Evolutionary conservation across 1,284 basidiomycete genomes (phyloP).

Genomic region (Ustilago nuda): DNA sequence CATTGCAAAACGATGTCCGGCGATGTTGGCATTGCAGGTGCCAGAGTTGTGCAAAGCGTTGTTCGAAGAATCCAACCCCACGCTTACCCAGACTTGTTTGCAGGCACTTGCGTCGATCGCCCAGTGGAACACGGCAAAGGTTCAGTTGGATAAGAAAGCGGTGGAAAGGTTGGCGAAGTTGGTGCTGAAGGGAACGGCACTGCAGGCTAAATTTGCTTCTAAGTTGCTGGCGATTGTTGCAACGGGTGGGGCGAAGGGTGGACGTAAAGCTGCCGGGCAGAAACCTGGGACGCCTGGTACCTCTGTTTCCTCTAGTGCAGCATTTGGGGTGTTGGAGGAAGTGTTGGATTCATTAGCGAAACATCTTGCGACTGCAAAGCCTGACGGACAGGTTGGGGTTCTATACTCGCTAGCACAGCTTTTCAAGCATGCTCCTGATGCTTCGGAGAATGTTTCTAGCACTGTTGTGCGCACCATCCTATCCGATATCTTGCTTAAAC

Average conservation of each 20-base stretch:
- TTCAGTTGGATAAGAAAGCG: constrained; percentile 67
- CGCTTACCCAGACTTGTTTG: constrained; percentile 74
- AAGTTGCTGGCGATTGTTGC: constrained; percentile 76
- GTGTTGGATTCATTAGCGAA: constrained; percentile 74
- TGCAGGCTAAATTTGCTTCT: constrained; percentile 88
- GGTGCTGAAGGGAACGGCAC: constrained; percentile 75
- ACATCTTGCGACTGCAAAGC: constrained; percentile 73
- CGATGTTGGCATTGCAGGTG: constrained; percentile 80
- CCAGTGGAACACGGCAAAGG: constrained; percentile 36
- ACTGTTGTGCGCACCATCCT: constrained; percentile 82
- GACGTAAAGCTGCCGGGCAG: constrained; percentile 27
- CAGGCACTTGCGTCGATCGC: constrained; percentile 40
- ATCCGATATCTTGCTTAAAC: constrained; percentile 53
- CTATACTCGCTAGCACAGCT: constrained; percentile 81
- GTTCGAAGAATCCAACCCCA: constrained; percentile 75
- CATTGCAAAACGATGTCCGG: constrained; percentile 82
- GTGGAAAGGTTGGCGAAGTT: constrained; percentile 77
- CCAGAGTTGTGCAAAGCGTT: constrained; percentile 78
- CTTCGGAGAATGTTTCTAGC: constrained; percentile 82
- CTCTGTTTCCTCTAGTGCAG: constrained; percentile 34
- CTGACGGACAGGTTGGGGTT: constrained; percentile 76
- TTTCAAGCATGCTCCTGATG: constrained; percentile 77
- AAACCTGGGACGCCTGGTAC: constrained; percentile 27
- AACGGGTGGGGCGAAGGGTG: constrained; percentile 36
- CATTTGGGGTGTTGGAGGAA: constrained; percentile 52